Evolutionary conservation across 2,329 filamentous ascomycete genomes (phyloP).

Genomic region (Ophiostoma sp.): DNA sequence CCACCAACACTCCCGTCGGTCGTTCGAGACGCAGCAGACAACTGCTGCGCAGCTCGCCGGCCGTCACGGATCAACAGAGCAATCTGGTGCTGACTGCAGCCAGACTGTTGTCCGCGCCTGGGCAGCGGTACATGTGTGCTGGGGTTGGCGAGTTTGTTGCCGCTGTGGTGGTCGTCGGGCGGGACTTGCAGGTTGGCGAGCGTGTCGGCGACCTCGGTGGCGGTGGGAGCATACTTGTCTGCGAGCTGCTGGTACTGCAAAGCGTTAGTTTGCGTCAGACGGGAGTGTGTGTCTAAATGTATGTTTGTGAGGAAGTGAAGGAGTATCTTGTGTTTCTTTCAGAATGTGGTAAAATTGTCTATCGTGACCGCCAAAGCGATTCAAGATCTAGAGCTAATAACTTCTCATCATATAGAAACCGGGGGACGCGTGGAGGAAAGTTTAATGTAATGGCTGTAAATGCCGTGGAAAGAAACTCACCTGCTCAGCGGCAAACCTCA

Average conservation of each 20-base stretch:
- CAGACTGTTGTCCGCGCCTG: conserved; percentile 46
- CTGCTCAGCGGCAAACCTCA: conserved; percentile 66
- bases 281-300: not conserved
- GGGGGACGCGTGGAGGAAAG: not conserved
- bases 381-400: conserved; percentile 86
- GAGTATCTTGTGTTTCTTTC: conserved; percentile 35
- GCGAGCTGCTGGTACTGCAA: conserved; percentile 62
- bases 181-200: conserved; percentile 67
- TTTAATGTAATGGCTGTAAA: not conserved
- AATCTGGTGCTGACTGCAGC: conserved; percentile 56
- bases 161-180: conserved; percentile 43
- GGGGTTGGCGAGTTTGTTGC: conserved; percentile 47
- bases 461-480: conserved; percentile 44
- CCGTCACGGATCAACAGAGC: conserved; percentile 66
- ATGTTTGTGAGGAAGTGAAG: conserved; percentile 20
- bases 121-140: conserved; percentile 57
- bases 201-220: conserved; percentile 65
- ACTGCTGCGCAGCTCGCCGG: conserved; percentile 56
- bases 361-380: conserved; percentile 62
- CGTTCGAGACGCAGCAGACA: conserved; percentile 37
- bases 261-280: conserved; percentile 21
- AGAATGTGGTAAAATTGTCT: conserved; percentile 54
- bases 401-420: conserved; percentile 45
- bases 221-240: conserved; percentile 66
- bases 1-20: not conserved